phyloP scores from a whole-genome alignment of 176 grass and related monocot species.

The Avena atlantica region DNA sequence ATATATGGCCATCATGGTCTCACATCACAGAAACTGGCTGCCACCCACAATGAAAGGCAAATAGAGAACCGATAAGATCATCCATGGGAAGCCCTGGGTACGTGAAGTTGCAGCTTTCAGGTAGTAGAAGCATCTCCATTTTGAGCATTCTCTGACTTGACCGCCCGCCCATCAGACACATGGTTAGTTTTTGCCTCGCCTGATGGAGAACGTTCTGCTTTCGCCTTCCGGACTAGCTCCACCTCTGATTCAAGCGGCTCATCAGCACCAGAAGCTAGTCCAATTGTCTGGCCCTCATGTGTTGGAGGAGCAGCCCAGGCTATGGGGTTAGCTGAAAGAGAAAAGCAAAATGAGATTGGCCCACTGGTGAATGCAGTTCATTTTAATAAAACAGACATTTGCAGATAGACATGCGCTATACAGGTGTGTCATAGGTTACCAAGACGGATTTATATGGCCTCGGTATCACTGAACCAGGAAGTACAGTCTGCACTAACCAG shows the following conservation, averaged over 20 bases:
- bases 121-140: conserved; percentile 45
- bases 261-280: conserved; percentile 32
- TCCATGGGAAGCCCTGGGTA: conserved; percentile 18
- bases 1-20: conserved; percentile 34
- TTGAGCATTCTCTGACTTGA: conserved; percentile 52
- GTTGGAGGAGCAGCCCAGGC: conserved; percentile 55
- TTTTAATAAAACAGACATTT: conserved; percentile 2
- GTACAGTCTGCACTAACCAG: conserved; percentile 15
- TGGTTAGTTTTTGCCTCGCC: conserved; percentile 37
- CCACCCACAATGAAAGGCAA: not conserved
- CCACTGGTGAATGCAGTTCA: conserved; percentile 12
- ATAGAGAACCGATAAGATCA: conserved; percentile 1
- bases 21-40: conserved; percentile 25
- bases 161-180: conserved; percentile 28
- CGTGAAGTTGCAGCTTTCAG: conserved; percentile 6
- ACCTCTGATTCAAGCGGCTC: conserved; percentile 13
- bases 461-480: not conserved
- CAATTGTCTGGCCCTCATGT: conserved; percentile 1
- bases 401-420: conserved; percentile 3
- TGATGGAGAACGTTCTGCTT: conserved; percentile 2
- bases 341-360: conserved; percentile 26
- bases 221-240: conserved; percentile 41
- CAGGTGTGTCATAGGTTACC: not conserved
- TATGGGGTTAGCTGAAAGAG: conserved; percentile 56
- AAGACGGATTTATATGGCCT: not conserved